Evolutionary conservation across 2,329 filamentous ascomycete species (phyloP).

Genomic region (Ophiobolus disseminans): DNA sequence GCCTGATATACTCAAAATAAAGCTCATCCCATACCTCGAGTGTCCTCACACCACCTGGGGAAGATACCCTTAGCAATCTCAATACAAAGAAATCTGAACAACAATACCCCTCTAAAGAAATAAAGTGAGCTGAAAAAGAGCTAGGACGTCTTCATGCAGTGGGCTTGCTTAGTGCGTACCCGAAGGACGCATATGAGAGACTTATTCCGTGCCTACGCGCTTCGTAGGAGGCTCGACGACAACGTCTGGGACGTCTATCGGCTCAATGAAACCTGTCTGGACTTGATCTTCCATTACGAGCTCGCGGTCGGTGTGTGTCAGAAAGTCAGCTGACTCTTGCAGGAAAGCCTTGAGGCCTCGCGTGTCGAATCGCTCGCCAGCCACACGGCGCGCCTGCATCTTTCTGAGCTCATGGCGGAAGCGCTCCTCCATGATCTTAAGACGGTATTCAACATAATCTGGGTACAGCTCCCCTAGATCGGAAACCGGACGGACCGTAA

Average conservation of each 20-base stretch:
- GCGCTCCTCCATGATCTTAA: constrained; percentile 68
- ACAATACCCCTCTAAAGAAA: too few species aligned
- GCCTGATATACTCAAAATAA: too few species aligned
- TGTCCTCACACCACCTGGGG: too few species aligned
- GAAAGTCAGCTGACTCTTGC: constrained; percentile 39
- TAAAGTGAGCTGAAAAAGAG: too few species aligned
- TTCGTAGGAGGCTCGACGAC: constrained; percentile 22
- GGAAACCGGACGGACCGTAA: constrained; percentile 66
- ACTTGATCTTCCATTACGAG: constrained; percentile 41
- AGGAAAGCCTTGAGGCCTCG: constrained; percentile 46
- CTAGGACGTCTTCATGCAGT: too few species aligned
- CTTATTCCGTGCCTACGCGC: too few species aligned
- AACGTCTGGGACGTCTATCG: constrained; percentile 34
- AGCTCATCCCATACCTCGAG: too few species aligned
- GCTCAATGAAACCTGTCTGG: constrained; percentile 35
- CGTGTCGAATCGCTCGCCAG: constrained; percentile 44
- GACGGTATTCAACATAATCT: constrained; percentile 68
- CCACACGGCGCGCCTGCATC: constrained; percentile 47
- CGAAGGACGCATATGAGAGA: too few species aligned
- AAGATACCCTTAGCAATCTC: too few species aligned
- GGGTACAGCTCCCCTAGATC: constrained; percentile 65
- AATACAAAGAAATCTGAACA: too few species aligned
- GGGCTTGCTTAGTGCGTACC: too few species aligned
- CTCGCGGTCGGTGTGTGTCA: constrained; percentile 45
- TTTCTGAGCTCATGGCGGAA: constrained; percentile 53